A percentile compares a stretch with the other conserved stretches of the same genome.
Evolutionary conservation across 2,329 filamentous ascomycete genomes (phyloP).

Genomic region (Apiospora aurea): DNA sequence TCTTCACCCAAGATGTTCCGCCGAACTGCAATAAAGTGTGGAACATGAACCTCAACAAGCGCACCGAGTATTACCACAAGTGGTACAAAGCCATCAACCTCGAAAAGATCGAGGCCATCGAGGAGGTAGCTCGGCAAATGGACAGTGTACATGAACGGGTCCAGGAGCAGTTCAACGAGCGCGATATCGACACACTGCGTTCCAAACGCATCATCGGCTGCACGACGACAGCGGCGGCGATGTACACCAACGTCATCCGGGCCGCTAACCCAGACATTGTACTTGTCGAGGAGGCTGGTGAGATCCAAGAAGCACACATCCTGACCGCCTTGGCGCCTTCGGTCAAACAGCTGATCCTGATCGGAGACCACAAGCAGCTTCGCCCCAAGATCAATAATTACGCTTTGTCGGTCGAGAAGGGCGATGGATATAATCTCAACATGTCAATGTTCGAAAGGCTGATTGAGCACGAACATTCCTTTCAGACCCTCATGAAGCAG

Average conservation of each 20-base stretch:
- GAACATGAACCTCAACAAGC: slow-evolving; percentile 50
- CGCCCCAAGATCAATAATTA: slow-evolving; percentile 72
- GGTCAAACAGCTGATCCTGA: slow-evolving; percentile 70
- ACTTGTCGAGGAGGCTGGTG: slow-evolving; percentile 76
- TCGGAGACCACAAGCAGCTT: slow-evolving; percentile 78
- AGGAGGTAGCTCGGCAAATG: slow-evolving; percentile 47
- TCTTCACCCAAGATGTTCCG: slow-evolving; percentile 44
- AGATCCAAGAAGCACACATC: slow-evolving; percentile 74
- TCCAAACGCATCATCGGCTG: slow-evolving; percentile 69
- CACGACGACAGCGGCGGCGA: slow-evolving; percentile 75
- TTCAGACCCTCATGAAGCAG: slow-evolving; percentile 64
- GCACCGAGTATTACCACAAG: slow-evolving; percentile 44
- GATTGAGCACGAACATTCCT: slow-evolving; percentile 59
- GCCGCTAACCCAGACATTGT: slow-evolving; percentile 64
- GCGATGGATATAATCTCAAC: slow-evolving; percentile 71
- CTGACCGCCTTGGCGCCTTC: slow-evolving; percentile 63
- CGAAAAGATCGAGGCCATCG: slow-evolving; percentile 57
- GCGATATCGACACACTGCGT: slow-evolving; percentile 52
- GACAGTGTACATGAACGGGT: slow-evolving; percentile 51
- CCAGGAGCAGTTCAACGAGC: slow-evolving; percentile 52
- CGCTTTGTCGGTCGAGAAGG: slow-evolving; percentile 66
- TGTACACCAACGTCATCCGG: slow-evolving; percentile 61
- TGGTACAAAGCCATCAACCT: slow-evolving; percentile 56
- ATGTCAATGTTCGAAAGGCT: slow-evolving; percentile 74
- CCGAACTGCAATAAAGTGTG: slow-evolving; percentile 53